These are phyloP conservation scores for Przewalskia tangutica DNA, from an alignment of 257 asterid genomes.

Conservation along the genomic window DNA sequence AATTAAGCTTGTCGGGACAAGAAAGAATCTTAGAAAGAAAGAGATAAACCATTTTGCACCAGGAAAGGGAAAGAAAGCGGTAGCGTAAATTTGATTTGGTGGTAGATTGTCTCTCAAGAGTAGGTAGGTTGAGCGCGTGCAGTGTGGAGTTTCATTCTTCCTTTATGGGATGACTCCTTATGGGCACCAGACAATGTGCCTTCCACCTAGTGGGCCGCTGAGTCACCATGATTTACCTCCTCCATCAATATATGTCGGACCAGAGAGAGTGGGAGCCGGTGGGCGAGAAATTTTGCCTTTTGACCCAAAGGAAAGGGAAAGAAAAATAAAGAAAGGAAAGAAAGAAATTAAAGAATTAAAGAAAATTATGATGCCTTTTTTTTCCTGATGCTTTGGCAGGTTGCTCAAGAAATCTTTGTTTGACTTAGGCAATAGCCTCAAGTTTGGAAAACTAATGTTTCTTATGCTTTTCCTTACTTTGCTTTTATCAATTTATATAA, in stretches of 20 bases:
- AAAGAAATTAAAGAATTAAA: not conserved
- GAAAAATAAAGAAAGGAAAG: not conserved
- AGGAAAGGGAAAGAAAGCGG: too few relatives aligned
- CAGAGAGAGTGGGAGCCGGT: too few relatives aligned
- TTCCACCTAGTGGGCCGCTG: too few relatives aligned
- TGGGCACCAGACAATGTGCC: too few relatives aligned
- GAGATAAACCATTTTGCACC: not conserved
- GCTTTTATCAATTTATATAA: not conserved
- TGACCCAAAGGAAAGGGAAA: not conserved
- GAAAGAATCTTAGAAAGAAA: conserved; percentile 12
- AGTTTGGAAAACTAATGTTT: conserved; percentile 8
- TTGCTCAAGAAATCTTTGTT: conserved; percentile 18
- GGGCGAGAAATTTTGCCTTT: too few relatives aligned
- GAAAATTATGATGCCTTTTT: conserved; percentile 4
- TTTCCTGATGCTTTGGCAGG: conserved; percentile 19
- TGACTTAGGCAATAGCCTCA: conserved; percentile 13
- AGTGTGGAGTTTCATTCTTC: too few relatives aligned
- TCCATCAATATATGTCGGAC: too few relatives aligned
- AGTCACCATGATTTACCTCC: too few relatives aligned
- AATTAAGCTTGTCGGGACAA: not conserved
- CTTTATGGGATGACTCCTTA: too few relatives aligned
- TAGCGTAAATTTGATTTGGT: too few relatives aligned
- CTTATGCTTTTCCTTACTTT: not conserved
- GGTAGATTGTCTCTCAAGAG: too few relatives aligned
- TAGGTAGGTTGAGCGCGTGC: too few relatives aligned